phyloP scores from a whole-genome alignment of 164 flowering plant species.

The Litsea cubeba region DNA sequence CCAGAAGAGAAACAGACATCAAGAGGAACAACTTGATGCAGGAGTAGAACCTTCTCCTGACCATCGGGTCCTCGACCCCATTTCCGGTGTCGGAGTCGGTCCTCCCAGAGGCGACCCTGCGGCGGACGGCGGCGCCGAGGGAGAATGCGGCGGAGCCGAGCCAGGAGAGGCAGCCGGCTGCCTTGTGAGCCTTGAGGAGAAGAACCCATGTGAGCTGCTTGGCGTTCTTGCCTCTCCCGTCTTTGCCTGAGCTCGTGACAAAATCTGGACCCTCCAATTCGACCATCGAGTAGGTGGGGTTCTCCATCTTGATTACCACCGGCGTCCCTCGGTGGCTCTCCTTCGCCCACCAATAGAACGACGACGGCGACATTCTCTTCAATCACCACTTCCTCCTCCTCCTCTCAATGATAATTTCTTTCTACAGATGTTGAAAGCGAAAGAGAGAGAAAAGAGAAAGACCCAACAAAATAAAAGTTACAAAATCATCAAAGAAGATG shows the following conservation, averaged over 20 bases:
- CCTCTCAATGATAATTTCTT: background rate
- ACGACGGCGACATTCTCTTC: conserved; percentile 42
- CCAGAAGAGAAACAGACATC: conserved; percentile 58
- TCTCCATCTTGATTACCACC: conserved; percentile 84
- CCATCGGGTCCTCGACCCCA: conserved; percentile 28
- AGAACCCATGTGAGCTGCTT: conserved; percentile 96
- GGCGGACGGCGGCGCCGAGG: conserved; percentile 58
- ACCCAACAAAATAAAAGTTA: too few species aligned
- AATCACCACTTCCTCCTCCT: background rate
- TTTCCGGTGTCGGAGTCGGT: conserved; percentile 53
- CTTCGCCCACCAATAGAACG: conserved; percentile 64
- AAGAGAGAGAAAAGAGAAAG: background rate
- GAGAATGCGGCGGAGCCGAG: conserved; percentile 50
- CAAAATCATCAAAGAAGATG: too few species aligned
- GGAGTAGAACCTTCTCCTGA: conserved; percentile 47
- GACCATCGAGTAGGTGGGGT: conserved; percentile 82
- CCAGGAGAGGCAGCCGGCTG: conserved; percentile 90
- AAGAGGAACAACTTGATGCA: conserved; percentile 62
- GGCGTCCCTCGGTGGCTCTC: conserved; percentile 63
- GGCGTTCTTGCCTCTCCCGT: conserved; percentile 74
- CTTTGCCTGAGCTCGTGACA: conserved; percentile 21
- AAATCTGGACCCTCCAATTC: conserved; percentile 61
- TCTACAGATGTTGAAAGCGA: background rate
- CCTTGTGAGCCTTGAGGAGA: conserved; percentile 83
- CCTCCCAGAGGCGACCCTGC: conserved; percentile 68